Base-by-base conservation (phyloP, 1,139 yeast genomes). In the Protomyces lactucae-debilis region DNA sequence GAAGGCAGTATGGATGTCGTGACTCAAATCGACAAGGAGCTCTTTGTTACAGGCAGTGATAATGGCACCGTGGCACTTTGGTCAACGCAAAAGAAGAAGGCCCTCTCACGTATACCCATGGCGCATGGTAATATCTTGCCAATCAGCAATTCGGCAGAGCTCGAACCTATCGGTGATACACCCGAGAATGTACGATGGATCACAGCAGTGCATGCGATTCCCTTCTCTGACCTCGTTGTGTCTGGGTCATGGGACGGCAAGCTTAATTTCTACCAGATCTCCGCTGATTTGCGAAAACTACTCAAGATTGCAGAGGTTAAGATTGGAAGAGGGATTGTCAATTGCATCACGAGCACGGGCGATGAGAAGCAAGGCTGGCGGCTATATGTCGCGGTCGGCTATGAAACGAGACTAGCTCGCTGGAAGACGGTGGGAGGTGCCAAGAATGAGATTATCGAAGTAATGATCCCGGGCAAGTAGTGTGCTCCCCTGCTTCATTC, bases 1-100 rank as follows among this genome's bases (percentile, higher is more conserved):
- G 98, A 93, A 75, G 99, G 99, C 12, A 85, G 95, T 67, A 86
- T 92, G 67, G 99, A 93, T 71, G 88, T 89, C 70, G 95, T 92
- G 43, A 79, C 88, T 5, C 91, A 92, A 97, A 76, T 88, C 65
- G 99, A 93, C 76, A 96, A 92, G 75, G 84, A 92, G 36, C 91
- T 88, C 74, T 93, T 93, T 73, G 85, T 93, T 56, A 91, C 98
- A 3, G 97, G 99, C 1, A 86, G 96, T 18, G 99, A 95, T 74
- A 93, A 92, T 73, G 99, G 99, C 55, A 88, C 85, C 73, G 77
- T 93, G 51, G 79, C 89, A 28, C 78, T 95, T 68, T 93, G 99
- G 99, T 85, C 96, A 5, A 77, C 88, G 67, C 86, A 89, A 36
- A 90, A 90, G 77, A 93, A 93, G 81, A 92, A 91, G 76, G 95